Conservation (phyloP, 2,329 filamentous ascomycete genomes). For the Penicillium freii region DNA sequence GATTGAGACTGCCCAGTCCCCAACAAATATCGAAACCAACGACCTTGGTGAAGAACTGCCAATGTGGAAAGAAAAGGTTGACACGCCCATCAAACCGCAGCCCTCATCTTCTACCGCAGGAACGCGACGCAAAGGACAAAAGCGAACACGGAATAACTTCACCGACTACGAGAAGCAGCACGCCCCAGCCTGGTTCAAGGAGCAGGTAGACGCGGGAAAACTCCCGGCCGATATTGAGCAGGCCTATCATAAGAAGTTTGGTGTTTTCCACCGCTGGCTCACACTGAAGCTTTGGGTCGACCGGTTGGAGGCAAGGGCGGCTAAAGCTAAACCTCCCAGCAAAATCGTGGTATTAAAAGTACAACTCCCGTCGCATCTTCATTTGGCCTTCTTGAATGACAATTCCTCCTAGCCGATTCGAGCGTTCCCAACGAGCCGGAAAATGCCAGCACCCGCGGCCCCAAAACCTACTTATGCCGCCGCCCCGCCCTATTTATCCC, state of each 20-base stretch:
- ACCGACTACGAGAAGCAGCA: constrained; percentile 4
- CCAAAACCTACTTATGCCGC: neutral
- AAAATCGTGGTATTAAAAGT: constrained; percentile 4
- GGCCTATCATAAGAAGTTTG: neutral
- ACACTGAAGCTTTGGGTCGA: constrained; percentile 1
- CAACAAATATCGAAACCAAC: neutral
- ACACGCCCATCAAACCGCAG: neutral
- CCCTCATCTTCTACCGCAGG: neutral
- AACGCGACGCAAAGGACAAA: neutral
- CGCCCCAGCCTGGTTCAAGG: constrained; percentile 2
- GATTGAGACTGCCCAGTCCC: neutral
- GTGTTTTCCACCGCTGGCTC: neutral
- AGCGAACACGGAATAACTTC: constrained; percentile 4
- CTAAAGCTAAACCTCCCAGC: neutral
- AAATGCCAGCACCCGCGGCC: neutral
- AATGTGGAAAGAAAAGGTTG: neutral
- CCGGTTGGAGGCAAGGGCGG: neutral
- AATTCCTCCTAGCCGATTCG: neutral
- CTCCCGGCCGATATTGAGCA: neutral
- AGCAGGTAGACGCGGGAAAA: neutral
- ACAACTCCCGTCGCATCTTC: neutral
- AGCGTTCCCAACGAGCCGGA: neutral
- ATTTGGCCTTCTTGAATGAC: neutral
- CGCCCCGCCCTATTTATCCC: neutral
- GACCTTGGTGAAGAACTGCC: neutral